Evolutionary conservation across 2,329 filamentous ascomycete species (phyloP).

Genomic region (Fusarium papillatum): DNA sequence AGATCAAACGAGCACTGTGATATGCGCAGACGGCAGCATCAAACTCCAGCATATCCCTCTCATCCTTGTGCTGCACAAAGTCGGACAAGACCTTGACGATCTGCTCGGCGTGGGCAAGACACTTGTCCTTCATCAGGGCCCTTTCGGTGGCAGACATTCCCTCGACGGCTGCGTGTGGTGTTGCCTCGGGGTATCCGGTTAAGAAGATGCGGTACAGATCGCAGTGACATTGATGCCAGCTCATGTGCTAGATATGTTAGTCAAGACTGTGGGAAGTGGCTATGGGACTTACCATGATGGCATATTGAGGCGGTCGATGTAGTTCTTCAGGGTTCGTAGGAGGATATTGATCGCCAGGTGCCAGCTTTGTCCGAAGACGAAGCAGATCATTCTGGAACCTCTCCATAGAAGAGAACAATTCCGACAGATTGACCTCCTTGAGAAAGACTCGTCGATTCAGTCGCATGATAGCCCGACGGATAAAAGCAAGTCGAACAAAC

Average conservation of each 20-base stretch:
- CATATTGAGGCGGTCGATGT: constrained; percentile 37
- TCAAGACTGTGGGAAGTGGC: accelerated
- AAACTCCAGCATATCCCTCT: constrained; percentile 51
- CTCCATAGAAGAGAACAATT: constrained; percentile 42
- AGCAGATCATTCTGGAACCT: constrained; percentile 44
- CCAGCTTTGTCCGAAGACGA: constrained; percentile 36
- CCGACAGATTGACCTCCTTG: constrained; percentile 41
- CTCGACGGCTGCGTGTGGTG: constrained; percentile 49
- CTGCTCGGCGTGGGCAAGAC: constrained; percentile 53
- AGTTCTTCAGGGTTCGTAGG: constrained; percentile 28
- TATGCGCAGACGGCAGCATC: constrained; percentile 59
- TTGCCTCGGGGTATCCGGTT: constrained; percentile 55
- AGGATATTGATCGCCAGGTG: constrained; percentile 39
- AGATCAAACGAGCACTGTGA: constrained; percentile 54
- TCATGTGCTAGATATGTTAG: constrained; percentile 39
- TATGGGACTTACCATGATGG: constrained; percentile 30
- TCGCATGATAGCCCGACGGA: constrained; percentile 40
- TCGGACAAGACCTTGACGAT: constrained; percentile 51
- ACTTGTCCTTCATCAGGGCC: constrained; percentile 46
- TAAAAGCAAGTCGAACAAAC: constrained; percentile 40
- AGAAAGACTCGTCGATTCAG: constrained; percentile 41
- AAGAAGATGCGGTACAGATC: constrained; percentile 60
- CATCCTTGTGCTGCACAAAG: constrained; percentile 50
- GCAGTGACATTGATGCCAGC: constrained; percentile 58
- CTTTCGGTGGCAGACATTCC: constrained; percentile 42